Conservation (phyloP, 23 red algal genomes). For the Porphyridium purpureum region DNA sequence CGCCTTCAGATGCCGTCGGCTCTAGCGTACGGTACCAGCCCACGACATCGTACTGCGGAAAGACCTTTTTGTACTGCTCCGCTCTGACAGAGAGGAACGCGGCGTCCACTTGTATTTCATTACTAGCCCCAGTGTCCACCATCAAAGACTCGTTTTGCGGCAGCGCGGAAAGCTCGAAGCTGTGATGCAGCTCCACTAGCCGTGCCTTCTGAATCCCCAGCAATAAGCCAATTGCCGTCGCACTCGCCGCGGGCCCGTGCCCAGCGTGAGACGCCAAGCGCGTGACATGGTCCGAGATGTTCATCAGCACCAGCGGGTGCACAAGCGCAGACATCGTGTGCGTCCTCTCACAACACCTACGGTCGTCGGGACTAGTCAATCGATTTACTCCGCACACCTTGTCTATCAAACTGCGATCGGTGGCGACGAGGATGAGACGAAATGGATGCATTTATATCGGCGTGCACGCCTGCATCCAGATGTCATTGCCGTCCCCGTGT, state of each 20-base stretch:
- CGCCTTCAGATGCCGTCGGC: no score
- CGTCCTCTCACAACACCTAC: no score
- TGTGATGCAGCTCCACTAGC: conserved; percentile 58
- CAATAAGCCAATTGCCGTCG: conserved; percentile 17
- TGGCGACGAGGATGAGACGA: no score
- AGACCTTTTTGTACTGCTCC: conserved; percentile 62
- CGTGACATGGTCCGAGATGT: conserved; percentile 55
- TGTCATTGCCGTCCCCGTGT: no score
- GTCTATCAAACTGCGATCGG: no score
- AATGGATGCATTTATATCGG: no score
- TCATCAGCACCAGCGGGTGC: conserved; percentile 70
- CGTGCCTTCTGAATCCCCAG: conserved; percentile 44
- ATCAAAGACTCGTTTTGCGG: no score
- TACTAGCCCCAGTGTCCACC: neutral
- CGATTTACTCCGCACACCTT: no score
- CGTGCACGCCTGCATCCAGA: no score
- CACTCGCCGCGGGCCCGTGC: neutral
- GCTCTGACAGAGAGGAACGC: conserved; percentile 37
- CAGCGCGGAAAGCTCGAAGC: conserved; percentile 48
- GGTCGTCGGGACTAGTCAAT: no score
- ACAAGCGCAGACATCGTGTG: no score
- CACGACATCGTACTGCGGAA: conserved; percentile 38
- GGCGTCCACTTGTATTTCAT: conserved; percentile 13
- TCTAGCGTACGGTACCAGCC: no score
- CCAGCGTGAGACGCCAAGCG: conserved; percentile 18